These are phyloP conservation scores for Calvatia gigantea DNA, from an alignment of 768 basidiomycete genomes.

Conservation along the genomic window DNA sequence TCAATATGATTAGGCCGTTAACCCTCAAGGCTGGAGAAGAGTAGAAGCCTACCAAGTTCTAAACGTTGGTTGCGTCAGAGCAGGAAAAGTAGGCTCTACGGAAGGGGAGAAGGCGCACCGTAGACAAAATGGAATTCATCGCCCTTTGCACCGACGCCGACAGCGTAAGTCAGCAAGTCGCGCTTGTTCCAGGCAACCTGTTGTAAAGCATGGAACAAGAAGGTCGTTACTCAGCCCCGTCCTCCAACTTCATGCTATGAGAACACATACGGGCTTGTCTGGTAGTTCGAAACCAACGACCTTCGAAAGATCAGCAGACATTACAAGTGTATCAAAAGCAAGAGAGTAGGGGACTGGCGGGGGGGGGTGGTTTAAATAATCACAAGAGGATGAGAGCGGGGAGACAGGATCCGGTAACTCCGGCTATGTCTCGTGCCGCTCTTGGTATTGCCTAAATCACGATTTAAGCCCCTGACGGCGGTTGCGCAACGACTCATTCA, in stretches of 20 bases:
- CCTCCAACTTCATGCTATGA: too few relatives aligned
- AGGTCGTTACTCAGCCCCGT: background rate
- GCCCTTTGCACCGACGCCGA: constrained; percentile 78
- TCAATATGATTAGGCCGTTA: background rate
- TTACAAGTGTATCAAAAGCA: constrained; percentile 6
- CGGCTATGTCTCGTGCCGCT: constrained; percentile 10
- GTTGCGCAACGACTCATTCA: background rate
- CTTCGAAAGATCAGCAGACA: constrained; percentile 51
- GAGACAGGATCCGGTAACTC: constrained; percentile 11
- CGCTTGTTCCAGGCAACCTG: constrained; percentile 85
- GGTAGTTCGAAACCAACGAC: constrained; percentile 57
- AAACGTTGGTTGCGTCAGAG: background rate
- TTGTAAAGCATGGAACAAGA: background rate
- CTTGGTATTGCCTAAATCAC: background rate
- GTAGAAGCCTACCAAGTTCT: constrained; percentile 49
- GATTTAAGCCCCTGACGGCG: background rate
- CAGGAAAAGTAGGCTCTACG: background rate
- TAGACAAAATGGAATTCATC: constrained; percentile 70
- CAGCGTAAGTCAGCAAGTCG: constrained; percentile 75
- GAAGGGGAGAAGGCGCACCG: constrained; percentile 38
- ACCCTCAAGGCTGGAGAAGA: background rate
- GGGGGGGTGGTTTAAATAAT: background rate
- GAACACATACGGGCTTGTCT: constrained; percentile 55
- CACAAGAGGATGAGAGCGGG: background rate
- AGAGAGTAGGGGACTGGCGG: background rate